Percentiles rank a stretch among this genome's conserved stretches.
These are phyloP conservation scores for Nematodospora valgi DNA, from an alignment of 805 yeast genomes.

Conservation along the genomic window DNA sequence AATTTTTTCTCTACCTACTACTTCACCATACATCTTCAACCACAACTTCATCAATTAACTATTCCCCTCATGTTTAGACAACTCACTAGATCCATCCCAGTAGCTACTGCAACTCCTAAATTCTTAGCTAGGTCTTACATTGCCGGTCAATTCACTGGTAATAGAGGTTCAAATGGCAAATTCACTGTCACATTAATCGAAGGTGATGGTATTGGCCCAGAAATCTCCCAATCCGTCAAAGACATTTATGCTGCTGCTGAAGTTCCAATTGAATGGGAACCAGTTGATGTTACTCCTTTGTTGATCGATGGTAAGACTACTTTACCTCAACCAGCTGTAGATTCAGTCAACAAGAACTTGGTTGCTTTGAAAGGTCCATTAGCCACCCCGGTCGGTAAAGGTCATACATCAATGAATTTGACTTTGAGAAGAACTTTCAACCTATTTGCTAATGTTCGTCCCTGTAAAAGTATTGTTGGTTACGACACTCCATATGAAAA, in stretches of 20 bases:
- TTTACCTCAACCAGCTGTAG: slow-evolving; percentile 87
- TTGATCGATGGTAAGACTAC: slow-evolving; percentile 91
- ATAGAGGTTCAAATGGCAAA: slow-evolving; percentile 71
- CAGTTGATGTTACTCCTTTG: slow-evolving; percentile 92
- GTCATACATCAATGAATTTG: slow-evolving; percentile 95
- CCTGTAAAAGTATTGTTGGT: slow-evolving; percentile 91
- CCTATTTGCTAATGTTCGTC: slow-evolving; percentile 95
- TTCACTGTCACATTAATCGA: slow-evolving; percentile 93
- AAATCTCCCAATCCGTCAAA: slow-evolving; percentile 92
- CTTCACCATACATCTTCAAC: no score
- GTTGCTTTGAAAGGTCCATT: slow-evolving; percentile 97
- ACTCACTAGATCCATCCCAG: slow-evolving; percentile 20
- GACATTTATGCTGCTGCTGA: slow-evolving; percentile 89
- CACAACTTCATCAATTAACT: no score
- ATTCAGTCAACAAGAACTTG: slow-evolving; percentile 85
- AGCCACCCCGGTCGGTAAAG: slow-evolving; percentile 98
- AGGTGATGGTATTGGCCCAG: slow-evolving; percentile 97
- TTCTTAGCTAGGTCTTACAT: slow-evolving; percentile 43
- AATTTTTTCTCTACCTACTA: not conserved
- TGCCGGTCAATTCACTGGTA: slow-evolving; percentile 64
- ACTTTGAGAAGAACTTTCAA: slow-evolving; percentile 96
- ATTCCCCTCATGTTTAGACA: slow-evolving; percentile 39
- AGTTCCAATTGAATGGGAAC: slow-evolving; percentile 96
- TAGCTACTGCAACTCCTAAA: slow-evolving; percentile 21
- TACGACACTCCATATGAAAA: slow-evolving; percentile 85